These are phyloP conservation scores for Achaetomium macrosporum DNA, from an alignment of 2,329 filamentous ascomycete genomes.

Conservation along the genomic window DNA sequence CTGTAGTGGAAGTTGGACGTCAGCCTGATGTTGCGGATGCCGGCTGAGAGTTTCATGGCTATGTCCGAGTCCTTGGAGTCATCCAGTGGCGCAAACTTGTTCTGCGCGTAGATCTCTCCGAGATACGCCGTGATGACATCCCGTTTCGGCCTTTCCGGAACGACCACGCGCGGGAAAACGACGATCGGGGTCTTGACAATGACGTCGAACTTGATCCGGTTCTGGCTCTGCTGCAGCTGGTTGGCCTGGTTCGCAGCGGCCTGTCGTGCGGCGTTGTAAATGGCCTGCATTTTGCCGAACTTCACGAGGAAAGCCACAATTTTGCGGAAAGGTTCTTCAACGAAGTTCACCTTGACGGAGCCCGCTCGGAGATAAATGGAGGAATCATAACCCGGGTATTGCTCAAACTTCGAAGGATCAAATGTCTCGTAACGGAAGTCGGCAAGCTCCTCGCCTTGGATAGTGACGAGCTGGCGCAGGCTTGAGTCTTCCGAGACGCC, in stretches of 20 bases:
- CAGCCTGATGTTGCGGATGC: constrained; percentile 85
- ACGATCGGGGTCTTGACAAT: constrained; percentile 93
- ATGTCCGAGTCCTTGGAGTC: constrained; percentile 67
- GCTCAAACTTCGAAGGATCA: constrained; percentile 60
- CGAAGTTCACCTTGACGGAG: constrained; percentile 93
- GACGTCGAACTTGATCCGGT: constrained; percentile 89
- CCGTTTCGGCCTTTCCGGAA: constrained; percentile 61
- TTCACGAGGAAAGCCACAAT: constrained; percentile 98
- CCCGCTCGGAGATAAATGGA: constrained; percentile 86
- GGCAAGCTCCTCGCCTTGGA: constrained; percentile 89
- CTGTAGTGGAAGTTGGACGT: constrained; percentile 85
- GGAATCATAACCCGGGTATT: constrained; percentile 91
- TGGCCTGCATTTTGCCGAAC: constrained; percentile 98
- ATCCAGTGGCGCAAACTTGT: constrained; percentile 80
- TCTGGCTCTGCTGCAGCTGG: constrained; percentile 84
- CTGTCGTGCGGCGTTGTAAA: constrained; percentile 94
- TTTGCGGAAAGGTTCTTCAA: constrained; percentile 95
- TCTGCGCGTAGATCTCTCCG: constrained; percentile 95
- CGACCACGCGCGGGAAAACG: constrained; percentile 78
- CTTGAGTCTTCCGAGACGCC: constrained; percentile 77
- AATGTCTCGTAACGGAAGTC: constrained; percentile 98
- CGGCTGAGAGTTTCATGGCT: constrained; percentile 84
- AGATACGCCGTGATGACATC: constrained; percentile 89
- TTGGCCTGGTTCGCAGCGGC: constrained; percentile 90
- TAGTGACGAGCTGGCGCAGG: constrained; percentile 82